Conservation (phyloP, 2,329 filamentous ascomycete genomes). For the Allantophomopsis lycopodina region DNA sequence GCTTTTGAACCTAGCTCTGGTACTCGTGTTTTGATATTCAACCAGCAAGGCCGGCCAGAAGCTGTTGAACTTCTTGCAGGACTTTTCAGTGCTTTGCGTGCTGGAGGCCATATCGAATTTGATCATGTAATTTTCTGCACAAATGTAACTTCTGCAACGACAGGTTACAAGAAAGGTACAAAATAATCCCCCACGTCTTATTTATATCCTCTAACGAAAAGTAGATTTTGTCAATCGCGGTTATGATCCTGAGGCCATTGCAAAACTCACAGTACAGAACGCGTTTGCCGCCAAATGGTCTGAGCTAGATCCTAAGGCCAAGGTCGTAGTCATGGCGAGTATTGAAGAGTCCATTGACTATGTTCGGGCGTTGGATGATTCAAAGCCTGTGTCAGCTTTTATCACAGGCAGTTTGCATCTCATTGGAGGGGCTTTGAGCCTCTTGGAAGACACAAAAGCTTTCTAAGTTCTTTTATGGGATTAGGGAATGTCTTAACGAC, state of each 20-base stretch:
- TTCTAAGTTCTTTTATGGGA: too few relatives aligned
- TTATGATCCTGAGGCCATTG: slow-evolving; percentile 20
- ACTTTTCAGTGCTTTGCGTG: slow-evolving; percentile 42
- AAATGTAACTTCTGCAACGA: slow-evolving; percentile 49
- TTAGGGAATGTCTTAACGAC: too few relatives aligned
- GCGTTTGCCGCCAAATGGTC: slow-evolving; percentile 47
- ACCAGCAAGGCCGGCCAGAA: slow-evolving; percentile 49
- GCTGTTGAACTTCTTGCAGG: slow-evolving; percentile 19
- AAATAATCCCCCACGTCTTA: background rate
- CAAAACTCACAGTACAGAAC: slow-evolving; percentile 53
- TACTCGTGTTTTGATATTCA: slow-evolving; percentile 62
- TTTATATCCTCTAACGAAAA: background rate
- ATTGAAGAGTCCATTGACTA: slow-evolving; percentile 56
- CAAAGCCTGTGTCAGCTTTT: slow-evolving; percentile 43
- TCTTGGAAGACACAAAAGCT: slow-evolving; percentile 34
- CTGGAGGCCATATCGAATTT: slow-evolving; percentile 33
- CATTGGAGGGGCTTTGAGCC: slow-evolving; percentile 64
- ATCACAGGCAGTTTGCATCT: slow-evolving; percentile 79
- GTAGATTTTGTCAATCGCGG: slow-evolving; percentile 42
- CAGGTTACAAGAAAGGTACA: slow-evolving; percentile 32
- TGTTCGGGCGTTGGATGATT: slow-evolving; percentile 28
- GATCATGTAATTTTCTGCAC: slow-evolving; percentile 70
- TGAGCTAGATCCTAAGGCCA: slow-evolving; percentile 31
- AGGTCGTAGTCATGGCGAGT: slow-evolving; percentile 43
- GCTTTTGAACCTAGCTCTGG: slow-evolving; percentile 13